These are phyloP conservation scores for Gossypium sturtianum DNA, from an alignment of 345 rosid species.

Conservation along the genomic window DNA sequence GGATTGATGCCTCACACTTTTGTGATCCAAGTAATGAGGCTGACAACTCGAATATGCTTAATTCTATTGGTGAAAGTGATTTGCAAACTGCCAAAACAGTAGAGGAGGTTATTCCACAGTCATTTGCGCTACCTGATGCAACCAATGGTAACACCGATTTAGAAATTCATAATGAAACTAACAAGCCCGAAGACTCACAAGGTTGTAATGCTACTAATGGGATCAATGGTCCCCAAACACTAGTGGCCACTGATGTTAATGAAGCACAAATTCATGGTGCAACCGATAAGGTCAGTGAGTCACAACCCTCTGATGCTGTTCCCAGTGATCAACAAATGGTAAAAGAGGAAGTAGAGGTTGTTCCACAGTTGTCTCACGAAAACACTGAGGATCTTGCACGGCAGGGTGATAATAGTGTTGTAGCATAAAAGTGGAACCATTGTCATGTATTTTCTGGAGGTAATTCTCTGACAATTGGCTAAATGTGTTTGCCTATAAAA, in stretches of 20 bases:
- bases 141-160: constrained; percentile 35
- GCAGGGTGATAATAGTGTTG: constrained; percentile 19
- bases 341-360: constrained; percentile 17
- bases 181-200: constrained; percentile 13
- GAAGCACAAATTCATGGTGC: constrained; percentile 15
- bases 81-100: constrained; percentile 19
- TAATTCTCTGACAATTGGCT: constrained; percentile 15
- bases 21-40: constrained; percentile 26
- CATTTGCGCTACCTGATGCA: constrained; percentile 30
- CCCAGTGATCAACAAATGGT: constrained; percentile 15
- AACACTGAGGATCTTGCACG: constrained; percentile 17
- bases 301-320: constrained; percentile 24
- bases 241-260: constrained; percentile 12
- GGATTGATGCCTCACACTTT: constrained; percentile 40
- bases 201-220: constrained; percentile 13
- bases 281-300: constrained; percentile 9
- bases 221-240: constrained; percentile 13
- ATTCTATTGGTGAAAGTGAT: constrained; percentile 15
- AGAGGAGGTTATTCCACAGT: constrained; percentile 16
- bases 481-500: not conserved
- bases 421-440: constrained; percentile 16
- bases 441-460: constrained; percentile 8
- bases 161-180: constrained; percentile 18
- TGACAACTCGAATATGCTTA: constrained; percentile 17
- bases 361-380: constrained; percentile 20